A percentile compares a stretch with the other conserved stretches of the same genome.
Conservation (phyloP, 2,329 filamentous ascomycete genomes). For the Penicillium sp. region DNA sequence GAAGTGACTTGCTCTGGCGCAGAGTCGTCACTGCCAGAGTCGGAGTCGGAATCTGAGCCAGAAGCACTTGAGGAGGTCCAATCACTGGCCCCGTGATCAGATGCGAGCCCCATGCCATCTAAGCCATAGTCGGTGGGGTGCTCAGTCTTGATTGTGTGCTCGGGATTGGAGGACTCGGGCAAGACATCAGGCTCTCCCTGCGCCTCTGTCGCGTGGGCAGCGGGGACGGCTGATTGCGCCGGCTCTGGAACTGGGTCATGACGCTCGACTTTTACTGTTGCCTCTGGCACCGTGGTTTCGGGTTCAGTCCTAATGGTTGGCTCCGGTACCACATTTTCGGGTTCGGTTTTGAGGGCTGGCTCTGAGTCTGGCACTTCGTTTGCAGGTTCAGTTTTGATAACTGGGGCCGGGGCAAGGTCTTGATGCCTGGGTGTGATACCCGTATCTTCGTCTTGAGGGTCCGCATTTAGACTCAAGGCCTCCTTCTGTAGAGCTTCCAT, state of each 20-base stretch:
- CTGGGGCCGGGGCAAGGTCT: not conserved
- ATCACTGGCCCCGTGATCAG: conserved; percentile 31
- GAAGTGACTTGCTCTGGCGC: conserved; percentile 46
- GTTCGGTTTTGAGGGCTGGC: not conserved
- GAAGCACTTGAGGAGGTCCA: conserved; percentile 44
- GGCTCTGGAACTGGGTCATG: not conserved
- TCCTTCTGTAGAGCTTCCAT: conserved; percentile 35
- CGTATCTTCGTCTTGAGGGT: not conserved
- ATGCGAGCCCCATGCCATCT: conserved; percentile 15
- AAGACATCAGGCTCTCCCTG: not conserved
- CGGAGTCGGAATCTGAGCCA: conserved; percentile 23
- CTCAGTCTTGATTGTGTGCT: not conserved
- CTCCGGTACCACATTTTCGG: not conserved
- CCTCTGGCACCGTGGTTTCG: not conserved
- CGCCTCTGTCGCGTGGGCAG: not conserved
- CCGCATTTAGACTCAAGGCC: conserved; percentile 13
- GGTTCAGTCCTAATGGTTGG: not conserved
- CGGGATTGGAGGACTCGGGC: not conserved
- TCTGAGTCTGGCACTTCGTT: not conserved
- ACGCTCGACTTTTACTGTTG: not conserved
- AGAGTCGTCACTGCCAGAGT: conserved; percentile 33
- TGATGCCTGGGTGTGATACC: not conserved
- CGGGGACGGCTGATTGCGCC: not conserved
- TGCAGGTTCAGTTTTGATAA: not conserved
- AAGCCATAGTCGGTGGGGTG: conserved; percentile 2